Percentiles rank a stretch among this genome's conserved stretches.
Evolutionary conservation across 192 early-diverging fungal genomes (phyloP).

Genomic region (Podila verticillata): DNA sequence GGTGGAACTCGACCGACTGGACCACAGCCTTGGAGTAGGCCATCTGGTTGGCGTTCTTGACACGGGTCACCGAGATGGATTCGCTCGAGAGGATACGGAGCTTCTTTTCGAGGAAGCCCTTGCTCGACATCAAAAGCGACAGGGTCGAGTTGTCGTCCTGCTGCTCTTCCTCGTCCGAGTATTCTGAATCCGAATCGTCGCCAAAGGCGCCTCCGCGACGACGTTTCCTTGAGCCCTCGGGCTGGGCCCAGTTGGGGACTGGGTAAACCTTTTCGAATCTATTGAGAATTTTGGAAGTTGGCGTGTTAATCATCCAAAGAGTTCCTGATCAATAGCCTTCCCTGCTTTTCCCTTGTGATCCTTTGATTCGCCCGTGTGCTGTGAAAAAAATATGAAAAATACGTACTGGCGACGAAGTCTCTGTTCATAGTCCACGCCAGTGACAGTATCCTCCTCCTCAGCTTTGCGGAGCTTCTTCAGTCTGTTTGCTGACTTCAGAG

Average conservation of each 20-base stretch:
- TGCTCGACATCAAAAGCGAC: slow-evolving; percentile 53
- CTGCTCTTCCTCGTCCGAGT: slow-evolving; percentile 55
- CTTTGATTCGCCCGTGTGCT: no score
- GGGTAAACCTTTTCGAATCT: slow-evolving; percentile 87
- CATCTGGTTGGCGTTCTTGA: slow-evolving; percentile 83
- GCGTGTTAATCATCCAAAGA: background rate
- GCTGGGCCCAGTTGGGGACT: slow-evolving; percentile 88
- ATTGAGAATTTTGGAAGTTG: background rate
- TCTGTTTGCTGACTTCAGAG: slow-evolving; percentile 70
- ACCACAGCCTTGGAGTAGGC: slow-evolving; percentile 74
- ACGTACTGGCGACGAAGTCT: slow-evolving; percentile 84
- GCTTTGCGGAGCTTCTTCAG: slow-evolving; percentile 81
- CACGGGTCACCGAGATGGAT: slow-evolving; percentile 67
- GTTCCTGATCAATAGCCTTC: no score
- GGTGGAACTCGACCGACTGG: slow-evolving; percentile 85
- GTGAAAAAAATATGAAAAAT: background rate
- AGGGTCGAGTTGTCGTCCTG: slow-evolving; percentile 51
- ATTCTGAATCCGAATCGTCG: slow-evolving; percentile 51
- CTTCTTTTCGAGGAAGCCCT: slow-evolving; percentile 53
- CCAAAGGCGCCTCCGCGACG: slow-evolving; percentile 29
- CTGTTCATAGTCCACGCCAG: slow-evolving; percentile 83
- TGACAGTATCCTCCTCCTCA: slow-evolving; percentile 79
- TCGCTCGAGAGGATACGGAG: slow-evolving; percentile 59
- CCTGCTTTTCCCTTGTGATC: no score
- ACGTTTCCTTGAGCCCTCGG: slow-evolving; percentile 57